Evolutionary conservation across 2,329 filamentous ascomycete species (phyloP).

Genomic region (Aspergillus awamori): DNA sequence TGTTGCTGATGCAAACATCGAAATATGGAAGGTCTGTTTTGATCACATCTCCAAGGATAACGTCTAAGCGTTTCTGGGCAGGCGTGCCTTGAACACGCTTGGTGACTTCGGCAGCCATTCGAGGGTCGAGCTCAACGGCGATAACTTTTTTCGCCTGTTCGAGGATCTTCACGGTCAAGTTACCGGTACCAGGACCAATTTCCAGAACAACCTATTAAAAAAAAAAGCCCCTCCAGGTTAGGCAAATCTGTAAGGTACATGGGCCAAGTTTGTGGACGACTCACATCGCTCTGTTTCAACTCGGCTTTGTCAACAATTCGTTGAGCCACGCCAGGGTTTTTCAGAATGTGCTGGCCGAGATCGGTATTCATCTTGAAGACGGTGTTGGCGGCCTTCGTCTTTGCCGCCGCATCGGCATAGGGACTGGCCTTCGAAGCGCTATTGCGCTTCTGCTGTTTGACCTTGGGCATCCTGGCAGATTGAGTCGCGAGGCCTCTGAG

Average conservation of each 20-base stretch:
- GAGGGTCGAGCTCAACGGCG: conserved; percentile 88
- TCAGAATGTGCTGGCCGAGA: conserved; percentile 87
- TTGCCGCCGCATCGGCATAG: conserved; percentile 48
- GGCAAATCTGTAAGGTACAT: neutral
- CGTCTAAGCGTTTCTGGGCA: conserved; percentile 78
- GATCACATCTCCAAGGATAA: conserved; percentile 89
- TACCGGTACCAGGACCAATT: conserved; percentile 87
- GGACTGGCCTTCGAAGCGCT: conserved; percentile 44
- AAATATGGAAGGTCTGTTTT: conserved; percentile 80
- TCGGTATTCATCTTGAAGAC: conserved; percentile 98
- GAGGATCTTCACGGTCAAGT: conserved; percentile 85
- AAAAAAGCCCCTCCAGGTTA: conserved; percentile 3
- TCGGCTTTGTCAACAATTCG: conserved; percentile 82
- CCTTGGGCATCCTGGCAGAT: conserved; percentile 55
- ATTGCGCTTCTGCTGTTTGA: conserved; percentile 57
- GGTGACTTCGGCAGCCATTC: conserved; percentile 94
- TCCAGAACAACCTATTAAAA: conserved; percentile 73
- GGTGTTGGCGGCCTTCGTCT: conserved; percentile 66
- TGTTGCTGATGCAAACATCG: conserved; percentile 82
- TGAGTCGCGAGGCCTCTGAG: conserved; percentile 6
- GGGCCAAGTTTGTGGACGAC: conserved; percentile 15
- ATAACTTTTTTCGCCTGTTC: conserved; percentile 83
- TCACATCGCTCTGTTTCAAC: conserved; percentile 79
- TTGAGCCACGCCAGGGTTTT: conserved; percentile 83
- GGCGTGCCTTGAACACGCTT: conserved; percentile 92